Evolutionary conservation across 495 filamentous ascomycete species (phyloP).

Genomic region (Amphirosellinia nigrospora): DNA sequence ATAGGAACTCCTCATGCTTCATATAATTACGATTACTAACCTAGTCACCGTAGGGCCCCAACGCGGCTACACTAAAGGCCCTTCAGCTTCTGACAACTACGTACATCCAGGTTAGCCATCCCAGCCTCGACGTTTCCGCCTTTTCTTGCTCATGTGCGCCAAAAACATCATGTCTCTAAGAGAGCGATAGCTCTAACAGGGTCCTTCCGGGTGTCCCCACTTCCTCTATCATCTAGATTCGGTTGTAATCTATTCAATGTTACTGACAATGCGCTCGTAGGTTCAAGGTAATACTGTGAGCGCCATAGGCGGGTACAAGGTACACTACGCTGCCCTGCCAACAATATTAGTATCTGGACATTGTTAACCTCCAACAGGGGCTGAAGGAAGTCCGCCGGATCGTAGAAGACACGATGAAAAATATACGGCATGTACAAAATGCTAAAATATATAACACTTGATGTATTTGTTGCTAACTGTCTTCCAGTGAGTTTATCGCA

Average conservation of each 20-base stretch:
- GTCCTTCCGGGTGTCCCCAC: neutral
- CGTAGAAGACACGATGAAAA: constrained; percentile 95
- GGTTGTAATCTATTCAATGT: neutral
- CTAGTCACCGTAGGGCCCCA: constrained; percentile 15
- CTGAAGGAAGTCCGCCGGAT: constrained; percentile 90
- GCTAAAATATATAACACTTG: neutral
- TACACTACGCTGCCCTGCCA: neutral
- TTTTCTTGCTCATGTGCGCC: neutral
- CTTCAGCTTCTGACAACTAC: constrained; percentile 92
- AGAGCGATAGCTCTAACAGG: neutral
- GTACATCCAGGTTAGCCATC: constrained; percentile 70
- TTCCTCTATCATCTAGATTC: neutral
- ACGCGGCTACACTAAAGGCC: constrained; percentile 75
- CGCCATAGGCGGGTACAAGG: constrained; percentile 70
- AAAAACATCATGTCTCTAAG: neutral
- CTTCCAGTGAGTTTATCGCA: constrained; percentile 12
- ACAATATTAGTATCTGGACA: neutral
- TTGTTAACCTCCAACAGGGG: constrained; percentile 70
- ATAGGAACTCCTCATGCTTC: neutral
- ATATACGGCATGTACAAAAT: constrained; percentile 66
- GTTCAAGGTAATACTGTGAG: constrained; percentile 97
- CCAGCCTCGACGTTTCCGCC: neutral
- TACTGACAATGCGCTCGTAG: neutral
- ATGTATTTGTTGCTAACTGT: constrained; percentile 1
- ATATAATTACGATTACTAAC: constrained; percentile 9